These are phyloP conservation scores for Balamuthia mandrillaris DNA, from an alignment of 208 protist genomes.

Conservation along the genomic window DNA sequence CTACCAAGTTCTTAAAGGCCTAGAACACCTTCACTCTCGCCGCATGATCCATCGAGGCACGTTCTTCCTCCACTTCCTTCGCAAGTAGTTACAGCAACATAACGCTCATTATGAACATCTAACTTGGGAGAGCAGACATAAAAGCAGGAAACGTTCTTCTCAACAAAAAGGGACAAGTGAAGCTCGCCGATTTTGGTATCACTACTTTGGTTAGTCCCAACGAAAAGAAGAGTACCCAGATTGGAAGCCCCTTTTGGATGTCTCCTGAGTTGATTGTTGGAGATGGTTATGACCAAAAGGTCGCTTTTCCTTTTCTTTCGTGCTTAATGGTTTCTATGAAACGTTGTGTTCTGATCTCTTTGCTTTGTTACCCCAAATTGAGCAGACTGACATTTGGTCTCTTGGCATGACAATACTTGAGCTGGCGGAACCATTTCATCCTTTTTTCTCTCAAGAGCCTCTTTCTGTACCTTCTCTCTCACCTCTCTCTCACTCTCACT, in stretches of 20 bases:
- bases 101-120: too few relatives aligned
- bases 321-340: not conserved
- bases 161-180: slow-evolving; percentile 34
- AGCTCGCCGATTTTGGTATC: slow-evolving; percentile 40
- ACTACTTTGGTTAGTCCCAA: not conserved
- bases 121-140: too few relatives aligned
- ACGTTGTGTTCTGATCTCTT: not conserved
- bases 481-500: too few relatives aligned
- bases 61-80: not conserved
- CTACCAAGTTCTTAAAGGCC: not conserved
- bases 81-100: not conserved
- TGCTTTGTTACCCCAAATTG: not conserved
- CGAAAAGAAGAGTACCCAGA: slow-evolving; percentile 21
- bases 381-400: slow-evolving; percentile 27
- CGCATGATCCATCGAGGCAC: slow-evolving; percentile 28
- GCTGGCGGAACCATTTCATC: slow-evolving; percentile 6
- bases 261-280: slow-evolving; percentile 33
- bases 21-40: slow-evolving; percentile 28
- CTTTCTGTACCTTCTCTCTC: slow-evolving; percentile 13
- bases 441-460: slow-evolving; percentile 32
- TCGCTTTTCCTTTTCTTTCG: not conserved
- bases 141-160: slow-evolving; percentile 27
- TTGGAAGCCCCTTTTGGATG: slow-evolving; percentile 40
- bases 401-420: slow-evolving; percentile 24
- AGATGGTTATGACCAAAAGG: slow-evolving; percentile 31